These are phyloP conservation scores for Discostella pseudostelligera DNA, from an alignment of 108 stramenopile species.

Conservation along the genomic window DNA sequence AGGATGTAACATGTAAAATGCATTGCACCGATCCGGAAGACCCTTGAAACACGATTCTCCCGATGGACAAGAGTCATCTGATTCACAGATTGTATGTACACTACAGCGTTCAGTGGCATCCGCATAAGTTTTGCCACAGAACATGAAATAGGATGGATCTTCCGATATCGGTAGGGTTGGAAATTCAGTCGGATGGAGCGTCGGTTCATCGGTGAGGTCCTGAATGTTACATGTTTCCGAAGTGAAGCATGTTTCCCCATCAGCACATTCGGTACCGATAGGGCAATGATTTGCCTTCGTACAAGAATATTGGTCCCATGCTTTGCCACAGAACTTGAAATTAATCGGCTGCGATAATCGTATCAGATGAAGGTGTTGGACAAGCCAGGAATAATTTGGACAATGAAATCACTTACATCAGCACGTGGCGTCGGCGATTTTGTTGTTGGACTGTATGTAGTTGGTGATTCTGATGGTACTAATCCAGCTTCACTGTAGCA, in stretches of 20 bases:
- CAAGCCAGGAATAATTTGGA: too few relatives aligned
- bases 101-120: not conserved
- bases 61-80: conserved; percentile 9
- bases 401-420: not conserved
- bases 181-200: conserved; percentile 5
- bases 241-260: too few relatives aligned
- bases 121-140: conserved; percentile 6
- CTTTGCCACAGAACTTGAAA: not conserved
- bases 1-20: conserved; percentile 4
- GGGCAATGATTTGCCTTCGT: too few relatives aligned
- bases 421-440: not conserved
- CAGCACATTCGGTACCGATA: too few relatives aligned
- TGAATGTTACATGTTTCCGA: too few relatives aligned
- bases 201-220: not conserved
- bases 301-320: too few relatives aligned
- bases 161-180: conserved; percentile 19
- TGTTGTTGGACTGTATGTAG: not conserved
- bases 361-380: not conserved
- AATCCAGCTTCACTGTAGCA: conserved; percentile 34
- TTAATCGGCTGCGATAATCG: not conserved
- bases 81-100: conserved; percentile 27
- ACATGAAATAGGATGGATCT: conserved; percentile 28
- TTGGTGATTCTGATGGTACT: not conserved
- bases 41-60: conserved; percentile 15
- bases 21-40: conserved; percentile 8